Percentiles rank a stretch among this genome's conserved stretches.
Evolutionary conservation across 2,329 filamentous ascomycete genomes (phyloP).

Genomic region (Aspergillus sp.): DNA sequence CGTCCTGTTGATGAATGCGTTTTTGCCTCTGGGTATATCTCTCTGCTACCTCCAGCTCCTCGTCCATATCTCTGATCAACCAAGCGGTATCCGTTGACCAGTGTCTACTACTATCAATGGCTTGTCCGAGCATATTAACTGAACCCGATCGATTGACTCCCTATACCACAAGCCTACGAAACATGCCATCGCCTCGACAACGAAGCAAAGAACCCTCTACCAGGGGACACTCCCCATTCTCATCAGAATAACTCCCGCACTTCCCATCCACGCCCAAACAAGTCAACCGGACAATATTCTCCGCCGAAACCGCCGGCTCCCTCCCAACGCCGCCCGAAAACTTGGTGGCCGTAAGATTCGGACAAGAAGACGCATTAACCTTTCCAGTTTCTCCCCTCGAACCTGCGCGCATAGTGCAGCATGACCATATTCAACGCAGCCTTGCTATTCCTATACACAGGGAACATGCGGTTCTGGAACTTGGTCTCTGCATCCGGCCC

Average conservation of each 20-base stretch:
- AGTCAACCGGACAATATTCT: conserved; percentile 6
- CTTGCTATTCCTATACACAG: conserved; percentile 35
- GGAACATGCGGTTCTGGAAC: conserved; percentile 7
- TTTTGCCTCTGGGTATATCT: too few relatives aligned
- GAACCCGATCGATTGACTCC: too few relatives aligned
- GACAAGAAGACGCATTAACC: conserved; percentile 17
- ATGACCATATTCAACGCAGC: conserved; percentile 38
- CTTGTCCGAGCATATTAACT: too few relatives aligned
- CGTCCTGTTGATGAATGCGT: too few relatives aligned
- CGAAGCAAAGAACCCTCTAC: too few relatives aligned
- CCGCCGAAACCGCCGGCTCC: conserved; percentile 10
- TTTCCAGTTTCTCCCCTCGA: conserved; percentile 25
- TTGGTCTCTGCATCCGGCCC: conserved; percentile 6
- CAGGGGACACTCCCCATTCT: conserved; percentile 11
- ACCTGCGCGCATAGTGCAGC: conserved; percentile 31
- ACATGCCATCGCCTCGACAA: too few relatives aligned
- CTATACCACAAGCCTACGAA: too few relatives aligned
- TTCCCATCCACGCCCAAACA: not conserved
- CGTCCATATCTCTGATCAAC: too few relatives aligned
- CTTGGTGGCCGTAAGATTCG: conserved; percentile 13
- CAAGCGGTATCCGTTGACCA: too few relatives aligned
- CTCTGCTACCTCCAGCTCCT: too few relatives aligned
- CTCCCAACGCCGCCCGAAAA: conserved; percentile 8
- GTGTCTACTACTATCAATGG: too few relatives aligned
- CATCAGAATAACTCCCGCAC: conserved; percentile 11